phyloP scores from a whole-genome alignment of 208 protist genomes.

The Histomonas meleagridis region DNA sequence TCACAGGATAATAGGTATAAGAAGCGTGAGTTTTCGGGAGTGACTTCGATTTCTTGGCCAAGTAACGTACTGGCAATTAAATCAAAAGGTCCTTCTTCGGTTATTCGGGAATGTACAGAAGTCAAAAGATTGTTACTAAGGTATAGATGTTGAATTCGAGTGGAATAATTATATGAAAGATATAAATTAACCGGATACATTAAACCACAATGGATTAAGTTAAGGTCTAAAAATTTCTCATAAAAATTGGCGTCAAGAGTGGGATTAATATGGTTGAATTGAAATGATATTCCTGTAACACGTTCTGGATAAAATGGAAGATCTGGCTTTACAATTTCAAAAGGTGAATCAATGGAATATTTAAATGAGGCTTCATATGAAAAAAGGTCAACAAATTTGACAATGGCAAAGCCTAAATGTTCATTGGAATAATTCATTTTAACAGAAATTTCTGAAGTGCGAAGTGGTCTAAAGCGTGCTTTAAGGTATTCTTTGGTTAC shows the following conservation, averaged over 20 bases:
- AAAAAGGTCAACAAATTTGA: neutral
- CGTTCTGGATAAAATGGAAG: neutral
- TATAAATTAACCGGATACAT: neutral
- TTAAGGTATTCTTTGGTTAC: neutral
- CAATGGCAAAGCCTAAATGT: neutral
- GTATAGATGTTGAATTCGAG: neutral
- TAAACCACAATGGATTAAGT: neutral
- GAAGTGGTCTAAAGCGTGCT: neutral
- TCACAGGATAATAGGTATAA: neutral
- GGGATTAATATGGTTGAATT: no score
- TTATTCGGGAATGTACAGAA: neutral
- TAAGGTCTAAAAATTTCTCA: neutral
- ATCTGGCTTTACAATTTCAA: neutral
- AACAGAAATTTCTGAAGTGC: neutral
- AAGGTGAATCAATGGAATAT: neutral
- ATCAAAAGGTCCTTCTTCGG: neutral
- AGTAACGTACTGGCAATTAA: neutral
- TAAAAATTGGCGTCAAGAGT: neutral
- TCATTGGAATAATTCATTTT: neutral
- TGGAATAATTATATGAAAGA: neutral
- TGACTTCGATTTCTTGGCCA: neutral
- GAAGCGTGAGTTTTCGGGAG: neutral
- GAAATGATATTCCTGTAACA: neutral
- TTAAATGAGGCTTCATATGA: neutral
- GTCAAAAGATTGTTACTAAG: neutral